Percentiles rank a stretch among this genome's conserved stretches.
phyloP scores from a whole-genome alignment of 129 eudicot genomes.

The carrot (Daucus carota) region DH1_v3.0 NC_030381.2:42356001-42356500 shows the following conservation, averaged over 20 bases:
- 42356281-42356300: constrained; percentile 74
- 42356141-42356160: not conserved
- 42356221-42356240: constrained; percentile 82
- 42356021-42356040: constrained; percentile 62
- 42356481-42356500: too few species aligned
- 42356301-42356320: constrained; percentile 80
- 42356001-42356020: constrained; percentile 74
- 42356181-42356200: too few species aligned
- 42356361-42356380: constrained; percentile 20
- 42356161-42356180: not conserved
- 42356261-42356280: constrained; percentile 67
- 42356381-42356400: constrained; percentile 20
- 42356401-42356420: not conserved
- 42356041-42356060: constrained; percentile 79
- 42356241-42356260: constrained; percentile 71
- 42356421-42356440: constrained; percentile 13
- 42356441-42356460: constrained; percentile 14
- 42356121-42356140: not conserved
- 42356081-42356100: constrained; percentile 88
- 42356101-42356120: constrained; percentile 38
- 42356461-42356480: not conserved
- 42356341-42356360: constrained; percentile 6
- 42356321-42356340: constrained; percentile 28
- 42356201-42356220: constrained; percentile 52
- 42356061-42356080: constrained; percentile 88